These are phyloP conservation scores for Dactylorhiza incarnata DNA, from an alignment of 106 monocot genomes.

Conservation along the genomic window DNA sequence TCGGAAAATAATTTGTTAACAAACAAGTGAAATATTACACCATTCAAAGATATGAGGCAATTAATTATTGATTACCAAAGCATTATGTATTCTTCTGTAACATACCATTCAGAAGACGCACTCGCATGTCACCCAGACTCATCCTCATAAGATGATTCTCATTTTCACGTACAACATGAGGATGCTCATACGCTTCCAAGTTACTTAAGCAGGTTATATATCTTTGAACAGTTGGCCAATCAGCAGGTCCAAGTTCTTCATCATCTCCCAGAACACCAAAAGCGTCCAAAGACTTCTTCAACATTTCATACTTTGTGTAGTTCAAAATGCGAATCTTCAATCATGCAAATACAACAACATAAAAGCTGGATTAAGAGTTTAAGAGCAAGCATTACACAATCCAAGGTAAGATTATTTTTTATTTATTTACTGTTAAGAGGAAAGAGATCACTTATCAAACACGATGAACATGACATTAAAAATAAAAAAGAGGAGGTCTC, in stretches of 20 bases:
- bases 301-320: slow-evolving; percentile 70
- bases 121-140: slow-evolving; percentile 51
- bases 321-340: slow-evolving; percentile 55
- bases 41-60: neutral
- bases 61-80: neutral
- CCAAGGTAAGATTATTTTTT: neutral
- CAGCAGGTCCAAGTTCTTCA: slow-evolving; percentile 74
- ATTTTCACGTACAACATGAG: slow-evolving; percentile 32
- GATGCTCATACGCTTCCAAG: slow-evolving; percentile 38
- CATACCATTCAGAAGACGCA: slow-evolving; percentile 72
- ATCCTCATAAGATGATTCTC: slow-evolving; percentile 39
- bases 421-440: neutral
- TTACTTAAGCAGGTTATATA: slow-evolving; percentile 55
- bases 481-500: neutral
- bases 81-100: neutral
- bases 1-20: neutral
- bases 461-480: neutral
- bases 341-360: neutral
- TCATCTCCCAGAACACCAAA: slow-evolving; percentile 74
- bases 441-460: neutral
- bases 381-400: neutral
- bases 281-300: slow-evolving; percentile 61
- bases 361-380: neutral
- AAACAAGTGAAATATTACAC: slow-evolving; percentile 2
- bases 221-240: slow-evolving; percentile 54